Base-by-base conservation (phyloP, 352 stramenopile species). In the Proteromonas lacertae region DNA sequence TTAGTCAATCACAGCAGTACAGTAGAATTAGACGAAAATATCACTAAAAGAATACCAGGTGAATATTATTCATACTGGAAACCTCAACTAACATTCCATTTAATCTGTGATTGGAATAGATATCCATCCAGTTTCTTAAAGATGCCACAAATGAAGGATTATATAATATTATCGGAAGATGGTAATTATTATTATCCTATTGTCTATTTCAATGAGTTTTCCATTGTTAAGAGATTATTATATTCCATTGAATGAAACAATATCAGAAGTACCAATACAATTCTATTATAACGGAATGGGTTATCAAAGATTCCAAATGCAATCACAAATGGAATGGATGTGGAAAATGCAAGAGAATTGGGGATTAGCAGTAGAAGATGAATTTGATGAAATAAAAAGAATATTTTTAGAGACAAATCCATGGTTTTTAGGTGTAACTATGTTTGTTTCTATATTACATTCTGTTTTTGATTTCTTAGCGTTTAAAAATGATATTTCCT, bases 401-500 rank as follows among this genome's bases (percentile, higher is more conserved):
- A 69, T 92, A 64, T 71, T 92, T 25, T 44, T 84, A 25, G 78
- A 93, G 28, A 93, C 79, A 9, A 90, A 91, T 48, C 75, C 78
- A 25, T 81, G 77, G 34, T 46, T 95, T 30, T 59, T 95, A 2
- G 77, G 46, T 4, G 42, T 93, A 12, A 93, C 78, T 0, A 59
- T 82, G 16, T 38, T 71, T 23, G 78, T 95, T 18, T 88, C 72
- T 16, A 45, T 90, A n/a, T 46, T 93, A 29, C 81, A 95, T 56
- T 86, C 69, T 36, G 52, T 93, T 2, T 93, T 95, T 53, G 81
- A 93, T 49, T 78, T 90, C 22, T 45, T 93, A 29, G 80, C 81
- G 18, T 93, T 95, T 56, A 90, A 90, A 50, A 93, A 92, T 52
- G 81, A 93, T 53, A 79, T 95, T 49, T 78, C 55, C 35, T 95